Evolutionary conservation across 2,329 filamentous ascomycete species (phyloP).

Genomic region (Penicillium frequentans): DNA sequence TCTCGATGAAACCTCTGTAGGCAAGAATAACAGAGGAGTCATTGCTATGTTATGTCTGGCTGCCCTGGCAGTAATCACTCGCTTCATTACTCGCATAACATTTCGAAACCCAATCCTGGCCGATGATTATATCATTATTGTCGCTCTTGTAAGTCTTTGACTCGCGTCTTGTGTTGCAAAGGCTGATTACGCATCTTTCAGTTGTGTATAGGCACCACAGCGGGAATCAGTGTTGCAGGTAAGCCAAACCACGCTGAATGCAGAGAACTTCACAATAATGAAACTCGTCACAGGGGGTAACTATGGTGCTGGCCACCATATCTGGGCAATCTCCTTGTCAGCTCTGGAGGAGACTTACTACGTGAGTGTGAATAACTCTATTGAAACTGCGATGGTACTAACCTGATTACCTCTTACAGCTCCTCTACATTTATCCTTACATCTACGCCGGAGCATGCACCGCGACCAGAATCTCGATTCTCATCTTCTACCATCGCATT

Average conservation of each 20-base stretch:
- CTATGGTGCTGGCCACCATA: conserved; percentile 10
- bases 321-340: conserved; percentile 6
- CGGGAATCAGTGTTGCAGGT: conserved; percentile 5
- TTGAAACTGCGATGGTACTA: not conserved
- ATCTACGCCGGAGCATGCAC: not conserved
- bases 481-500: conserved; percentile 3
- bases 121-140: conserved; percentile 17
- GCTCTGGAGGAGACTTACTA: conserved; percentile 3
- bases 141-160: conserved; percentile 7
- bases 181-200: not conserved
- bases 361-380: conserved; percentile 1
- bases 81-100: conserved; percentile 9
- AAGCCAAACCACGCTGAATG: not conserved
- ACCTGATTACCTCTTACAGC: not conserved
- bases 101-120: conserved; percentile 9
- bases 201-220: not conserved
- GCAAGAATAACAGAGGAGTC: conserved; percentile 12
- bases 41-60: conserved; percentile 14
- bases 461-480: conserved; percentile 1
- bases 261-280: not conserved
- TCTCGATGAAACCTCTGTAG: conserved; percentile 3
- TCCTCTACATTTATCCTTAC: conserved; percentile 1
- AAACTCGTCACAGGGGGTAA: conserved; percentile 1
- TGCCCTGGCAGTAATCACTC: conserved; percentile 10
- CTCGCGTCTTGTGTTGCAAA: not conserved